Evolutionary conservation across 192 early-diverging fungal species (phyloP).

Genomic region (Funneliformis mosseae): DNA sequence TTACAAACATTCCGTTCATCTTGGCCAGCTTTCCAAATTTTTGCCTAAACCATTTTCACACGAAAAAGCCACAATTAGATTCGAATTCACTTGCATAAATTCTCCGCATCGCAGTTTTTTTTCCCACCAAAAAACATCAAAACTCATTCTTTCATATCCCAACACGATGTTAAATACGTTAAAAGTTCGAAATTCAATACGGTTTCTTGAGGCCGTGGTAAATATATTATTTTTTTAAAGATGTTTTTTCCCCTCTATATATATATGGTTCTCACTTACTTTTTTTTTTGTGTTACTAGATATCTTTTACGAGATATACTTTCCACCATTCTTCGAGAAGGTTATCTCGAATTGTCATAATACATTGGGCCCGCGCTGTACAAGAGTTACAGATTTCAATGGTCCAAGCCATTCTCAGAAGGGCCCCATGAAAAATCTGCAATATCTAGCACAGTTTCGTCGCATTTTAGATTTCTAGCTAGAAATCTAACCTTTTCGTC

Average conservation of each 20-base stretch:
- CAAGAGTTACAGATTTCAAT: background rate
- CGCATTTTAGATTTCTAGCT: background rate
- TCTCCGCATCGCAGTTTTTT: background rate
- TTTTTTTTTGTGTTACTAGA: background rate
- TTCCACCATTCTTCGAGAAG: too few relatives aligned
- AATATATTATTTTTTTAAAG: background rate
- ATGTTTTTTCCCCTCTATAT: background rate
- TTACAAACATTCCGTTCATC: background rate
- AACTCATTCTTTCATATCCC: background rate
- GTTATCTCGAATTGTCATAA: background rate
- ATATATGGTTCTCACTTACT: background rate
- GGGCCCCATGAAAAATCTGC: background rate
- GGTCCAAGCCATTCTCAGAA: background rate
- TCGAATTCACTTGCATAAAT: background rate
- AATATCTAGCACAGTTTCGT: conserved; percentile 1
- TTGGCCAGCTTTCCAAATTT: background rate
- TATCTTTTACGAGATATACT: background rate
- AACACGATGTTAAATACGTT: background rate
- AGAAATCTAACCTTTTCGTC: background rate
- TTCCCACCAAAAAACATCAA: background rate
- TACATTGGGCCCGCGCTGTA: background rate
- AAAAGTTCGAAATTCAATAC: background rate
- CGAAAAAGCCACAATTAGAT: background rate
- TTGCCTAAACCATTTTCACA: background rate
- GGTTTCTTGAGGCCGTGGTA: background rate